Base-by-base conservation (phyloP, 2,329 filamentous ascomycete genomes). In the Tolypocladium nubicola region DNA sequence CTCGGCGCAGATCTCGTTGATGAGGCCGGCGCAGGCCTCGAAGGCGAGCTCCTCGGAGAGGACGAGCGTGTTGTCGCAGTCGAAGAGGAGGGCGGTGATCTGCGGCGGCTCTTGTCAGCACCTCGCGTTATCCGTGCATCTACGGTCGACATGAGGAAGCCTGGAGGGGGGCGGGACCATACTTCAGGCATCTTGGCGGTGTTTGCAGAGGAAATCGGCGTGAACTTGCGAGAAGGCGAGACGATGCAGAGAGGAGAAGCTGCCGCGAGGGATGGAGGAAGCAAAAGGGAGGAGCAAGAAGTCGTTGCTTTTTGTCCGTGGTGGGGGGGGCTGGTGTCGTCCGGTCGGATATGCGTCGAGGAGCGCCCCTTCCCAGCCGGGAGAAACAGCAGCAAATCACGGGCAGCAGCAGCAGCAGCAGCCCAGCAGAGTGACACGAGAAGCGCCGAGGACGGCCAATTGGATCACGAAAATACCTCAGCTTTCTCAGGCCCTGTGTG, bases 21-120 rank as follows among this genome's bases (percentile, higher is more conserved):
- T 87, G 62, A 96, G 85, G 60, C 89, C 88, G 67, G 91, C 89
- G 74, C 90, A 96, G 64, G 89, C 91, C 76, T 93, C 89, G 72
- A 96, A 96, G 70, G 91, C 91, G 65, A 96, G 82, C 68, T 89
- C 86, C 78, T 96, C 92, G 56, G 90, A 95, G 66, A 94, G 84
- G 71, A 94, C 90, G 71, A 96, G 89, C 62, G 91, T 96, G 82
- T 96, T 96, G 83, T 96, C 83, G 74, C 82, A 86, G 73, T 90
- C 87, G 72, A 90, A 88, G 65, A 90, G 81, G 68, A 90, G 77
- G 62, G 86, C 82, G 57, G 79, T 88, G 74, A 89, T 87, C 71
- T 74, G 38, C 19, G n/a, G 11, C 7, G 9, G 23, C 5, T 30
- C 21, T 21, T 3, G 55, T 56, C 49, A 56, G 55, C 49, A 35